Conservation (phyloP, 257 asterid genomes). For the Solanum bulbocastanum region DNA sequence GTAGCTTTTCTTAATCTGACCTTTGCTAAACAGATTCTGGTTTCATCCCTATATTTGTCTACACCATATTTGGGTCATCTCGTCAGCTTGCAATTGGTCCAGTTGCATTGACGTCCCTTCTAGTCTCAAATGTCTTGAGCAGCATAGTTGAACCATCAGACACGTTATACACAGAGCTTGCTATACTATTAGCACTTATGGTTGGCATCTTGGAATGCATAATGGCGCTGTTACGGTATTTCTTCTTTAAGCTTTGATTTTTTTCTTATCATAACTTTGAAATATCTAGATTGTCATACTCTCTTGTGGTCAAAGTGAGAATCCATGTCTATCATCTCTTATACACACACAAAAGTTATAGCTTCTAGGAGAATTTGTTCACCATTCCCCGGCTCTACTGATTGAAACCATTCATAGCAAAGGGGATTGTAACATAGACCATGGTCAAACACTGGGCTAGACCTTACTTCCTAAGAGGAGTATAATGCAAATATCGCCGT, state of each 20-base stretch:
- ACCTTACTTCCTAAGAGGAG: background rate
- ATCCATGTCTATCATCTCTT: background rate
- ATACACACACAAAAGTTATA: background rate
- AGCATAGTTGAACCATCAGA: conserved; percentile 77
- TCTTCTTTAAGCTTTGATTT: conserved; percentile 10
- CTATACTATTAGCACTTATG: conserved; percentile 89
- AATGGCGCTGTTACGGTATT: conserved; percentile 89
- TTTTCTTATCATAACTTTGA: background rate
- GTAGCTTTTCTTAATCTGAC: background rate
- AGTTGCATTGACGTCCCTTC: conserved; percentile 91
- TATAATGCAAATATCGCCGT: background rate
- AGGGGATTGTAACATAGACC: background rate
- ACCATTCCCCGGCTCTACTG: background rate
- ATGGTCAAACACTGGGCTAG: background rate
- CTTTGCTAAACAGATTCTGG: conserved; percentile 71
- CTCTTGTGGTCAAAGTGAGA: background rate
- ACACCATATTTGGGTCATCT: conserved; percentile 91
- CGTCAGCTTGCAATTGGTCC: conserved; percentile 99
- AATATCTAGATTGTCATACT: background rate
- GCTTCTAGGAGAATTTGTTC: background rate
- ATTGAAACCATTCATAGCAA: background rate
- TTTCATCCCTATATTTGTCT: conserved; percentile 88
- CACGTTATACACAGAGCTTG: conserved; percentile 84
- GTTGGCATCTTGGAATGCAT: conserved; percentile 86
- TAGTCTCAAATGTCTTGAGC: conserved; percentile 86